These are phyloP conservation scores for Diaporthe aspalathi DNA, from an alignment of 2,329 filamentous ascomycete species.

Conservation along the genomic window DNA sequence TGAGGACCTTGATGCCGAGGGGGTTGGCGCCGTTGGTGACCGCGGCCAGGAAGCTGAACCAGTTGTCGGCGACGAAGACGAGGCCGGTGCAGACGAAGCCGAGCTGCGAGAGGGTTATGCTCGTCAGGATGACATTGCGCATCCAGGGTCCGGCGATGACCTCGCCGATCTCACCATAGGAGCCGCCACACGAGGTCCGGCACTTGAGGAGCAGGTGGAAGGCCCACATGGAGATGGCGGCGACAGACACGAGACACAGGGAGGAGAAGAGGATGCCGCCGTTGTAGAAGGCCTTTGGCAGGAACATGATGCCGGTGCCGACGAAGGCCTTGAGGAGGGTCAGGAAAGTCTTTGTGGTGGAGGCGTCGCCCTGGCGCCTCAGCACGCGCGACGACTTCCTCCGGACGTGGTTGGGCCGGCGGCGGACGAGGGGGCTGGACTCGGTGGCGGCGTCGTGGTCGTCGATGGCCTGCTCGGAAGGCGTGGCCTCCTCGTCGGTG, in stretches of 20 bases:
- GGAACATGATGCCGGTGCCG: slow-evolving; percentile 84
- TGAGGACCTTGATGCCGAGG: slow-evolving; percentile 67
- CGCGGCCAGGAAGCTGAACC: slow-evolving; percentile 74
- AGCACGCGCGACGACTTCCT: slow-evolving; percentile 45
- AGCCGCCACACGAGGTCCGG: slow-evolving; percentile 69
- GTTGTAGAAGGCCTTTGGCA: slow-evolving; percentile 83
- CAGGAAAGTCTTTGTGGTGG: slow-evolving; percentile 80
- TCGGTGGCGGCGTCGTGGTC: slow-evolving; percentile 54
- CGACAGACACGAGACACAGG: slow-evolving; percentile 73
- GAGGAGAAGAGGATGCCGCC: slow-evolving; percentile 82
- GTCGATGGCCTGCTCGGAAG: slow-evolving; percentile 56
- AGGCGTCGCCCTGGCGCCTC: slow-evolving; percentile 69
- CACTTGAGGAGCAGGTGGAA: slow-evolving; percentile 79
- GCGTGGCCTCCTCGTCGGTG: slow-evolving; percentile 36
- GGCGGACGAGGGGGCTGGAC: slow-evolving; percentile 69
- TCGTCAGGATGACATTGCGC: slow-evolving; percentile 73
- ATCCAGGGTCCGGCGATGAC: slow-evolving; percentile 73
- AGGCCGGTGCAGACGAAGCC: slow-evolving; percentile 83
- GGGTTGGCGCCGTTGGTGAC: slow-evolving; percentile 62
- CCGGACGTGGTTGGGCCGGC: slow-evolving; percentile 65
- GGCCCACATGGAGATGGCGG: slow-evolving; percentile 74
- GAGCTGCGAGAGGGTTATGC: slow-evolving; percentile 79
- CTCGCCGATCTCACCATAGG: slow-evolving; percentile 80
- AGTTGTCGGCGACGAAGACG: slow-evolving; percentile 82
- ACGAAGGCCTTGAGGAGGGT: slow-evolving; percentile 83